These are phyloP conservation scores for Globisporangium echinulatum DNA, from an alignment of 352 stramenopile species.

Conservation along the genomic window DNA sequence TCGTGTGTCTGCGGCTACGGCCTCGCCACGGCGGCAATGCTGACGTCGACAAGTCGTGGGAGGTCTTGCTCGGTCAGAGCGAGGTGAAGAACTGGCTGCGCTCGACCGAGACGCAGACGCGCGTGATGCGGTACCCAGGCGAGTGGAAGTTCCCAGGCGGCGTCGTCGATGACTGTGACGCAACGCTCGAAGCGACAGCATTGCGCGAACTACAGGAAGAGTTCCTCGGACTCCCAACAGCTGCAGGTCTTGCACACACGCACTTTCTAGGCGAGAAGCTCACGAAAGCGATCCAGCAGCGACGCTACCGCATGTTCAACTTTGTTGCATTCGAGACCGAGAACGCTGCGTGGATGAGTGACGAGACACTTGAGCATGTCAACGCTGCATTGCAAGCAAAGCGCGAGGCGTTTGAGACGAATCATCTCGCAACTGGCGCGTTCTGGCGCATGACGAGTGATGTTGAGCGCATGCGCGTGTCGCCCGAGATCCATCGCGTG, in stretches of 20 bases:
- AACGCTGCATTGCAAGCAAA: constrained; percentile 36
- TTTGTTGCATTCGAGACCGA: constrained; percentile 58
- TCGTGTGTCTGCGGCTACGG: constrained; percentile 18
- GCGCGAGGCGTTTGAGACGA: constrained; percentile 26
- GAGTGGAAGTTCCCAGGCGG: constrained; percentile 66
- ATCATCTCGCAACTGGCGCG: constrained; percentile 18
- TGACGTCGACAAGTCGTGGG: constrained; percentile 20
- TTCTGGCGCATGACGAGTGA: constrained; percentile 31
- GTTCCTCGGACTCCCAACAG: constrained; percentile 31
- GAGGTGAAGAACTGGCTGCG: constrained; percentile 69
- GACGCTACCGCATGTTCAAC: constrained; percentile 59
- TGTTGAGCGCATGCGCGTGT: constrained; percentile 37
- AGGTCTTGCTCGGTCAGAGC: constrained; percentile 54
- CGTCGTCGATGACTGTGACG: constrained; percentile 34
- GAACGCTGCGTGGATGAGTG: constrained; percentile 37
- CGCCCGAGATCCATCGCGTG: constrained; percentile 46
- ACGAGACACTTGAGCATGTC: constrained; percentile 20
- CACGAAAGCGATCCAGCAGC: constrained; percentile 34
- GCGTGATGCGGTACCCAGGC: constrained; percentile 59
- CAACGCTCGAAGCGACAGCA: constrained; percentile 27
- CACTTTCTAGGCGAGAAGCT: constrained; percentile 39
- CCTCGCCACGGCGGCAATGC: not conserved
- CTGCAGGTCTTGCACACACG: constrained; percentile 11
- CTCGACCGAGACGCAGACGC: constrained; percentile 25
- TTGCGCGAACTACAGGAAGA: constrained; percentile 49